Evolutionary conservation across 2,329 filamentous ascomycete species (phyloP).

Genomic region (Diaporthe citri): DNA sequence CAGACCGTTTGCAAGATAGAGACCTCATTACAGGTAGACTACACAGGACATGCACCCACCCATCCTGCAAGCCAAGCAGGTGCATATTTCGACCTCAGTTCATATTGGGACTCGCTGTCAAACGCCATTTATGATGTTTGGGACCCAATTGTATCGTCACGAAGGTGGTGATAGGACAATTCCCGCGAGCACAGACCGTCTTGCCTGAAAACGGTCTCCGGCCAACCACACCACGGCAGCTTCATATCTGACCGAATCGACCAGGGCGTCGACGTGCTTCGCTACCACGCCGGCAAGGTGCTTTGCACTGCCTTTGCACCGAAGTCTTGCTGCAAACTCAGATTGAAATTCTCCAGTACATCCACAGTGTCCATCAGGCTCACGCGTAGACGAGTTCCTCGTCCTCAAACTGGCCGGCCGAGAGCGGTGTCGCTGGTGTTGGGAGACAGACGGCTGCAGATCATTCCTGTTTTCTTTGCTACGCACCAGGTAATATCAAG

Average conservation of each 20-base stretch:
- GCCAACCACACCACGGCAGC: neutral
- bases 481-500: neutral
- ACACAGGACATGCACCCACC: neutral
- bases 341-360: neutral
- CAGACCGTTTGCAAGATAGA: slow-evolving; percentile 2
- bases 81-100: neutral
- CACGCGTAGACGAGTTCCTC: neutral
- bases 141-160: too few relatives aligned
- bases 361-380: neutral
- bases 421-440: neutral
- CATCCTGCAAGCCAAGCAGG: neutral
- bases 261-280: neutral
- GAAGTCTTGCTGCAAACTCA: neutral
- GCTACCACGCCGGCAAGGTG: too few relatives aligned
- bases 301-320: neutral
- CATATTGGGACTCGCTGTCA: neutral
- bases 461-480: slow-evolving; percentile 7
- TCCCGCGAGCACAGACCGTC: neutral
- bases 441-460: neutral
- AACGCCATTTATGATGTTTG: neutral
- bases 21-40: too few relatives aligned
- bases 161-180: neutral
- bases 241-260: neutral
- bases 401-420: neutral
- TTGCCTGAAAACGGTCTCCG: neutral